Percentiles rank a stretch among this genome's conserved stretches.
Conservation (phyloP, 441 rosid genomes). For the Pelargonium fulgidum region DNA sequence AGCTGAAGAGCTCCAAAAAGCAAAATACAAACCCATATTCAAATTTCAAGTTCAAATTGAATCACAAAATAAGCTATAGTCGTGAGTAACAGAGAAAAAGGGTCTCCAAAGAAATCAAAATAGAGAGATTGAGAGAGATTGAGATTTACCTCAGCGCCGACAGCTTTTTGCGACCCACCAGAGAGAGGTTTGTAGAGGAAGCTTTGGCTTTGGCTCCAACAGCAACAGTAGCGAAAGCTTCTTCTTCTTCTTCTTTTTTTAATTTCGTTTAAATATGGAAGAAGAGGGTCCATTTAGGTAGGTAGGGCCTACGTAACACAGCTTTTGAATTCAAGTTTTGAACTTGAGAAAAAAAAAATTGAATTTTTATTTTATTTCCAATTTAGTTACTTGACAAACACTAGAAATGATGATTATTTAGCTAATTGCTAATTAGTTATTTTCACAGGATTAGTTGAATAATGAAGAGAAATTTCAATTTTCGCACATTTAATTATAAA, state of each 20-base stretch:
- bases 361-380: no score
- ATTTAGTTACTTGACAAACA: no score
- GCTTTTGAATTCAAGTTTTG: no score
- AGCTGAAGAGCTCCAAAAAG: background rate
- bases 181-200: background rate
- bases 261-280: background rate
- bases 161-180: background rate
- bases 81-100: background rate
- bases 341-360: no score
- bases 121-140: background rate
- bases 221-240: background rate
- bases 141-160: background rate
- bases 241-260: background rate
- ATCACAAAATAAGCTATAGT: background rate
- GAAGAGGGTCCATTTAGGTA: no score
- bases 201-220: conserved; percentile 6
- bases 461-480: no score
- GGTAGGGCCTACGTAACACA: no score
- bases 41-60: no score
- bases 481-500: no score
- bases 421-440: no score
- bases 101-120: background rate
- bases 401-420: no score
- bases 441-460: no score
- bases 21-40: conserved; percentile 1